Base-by-base conservation (phyloP, 768 basidiomycete species). In the Lactarius sanguifluus region DNA sequence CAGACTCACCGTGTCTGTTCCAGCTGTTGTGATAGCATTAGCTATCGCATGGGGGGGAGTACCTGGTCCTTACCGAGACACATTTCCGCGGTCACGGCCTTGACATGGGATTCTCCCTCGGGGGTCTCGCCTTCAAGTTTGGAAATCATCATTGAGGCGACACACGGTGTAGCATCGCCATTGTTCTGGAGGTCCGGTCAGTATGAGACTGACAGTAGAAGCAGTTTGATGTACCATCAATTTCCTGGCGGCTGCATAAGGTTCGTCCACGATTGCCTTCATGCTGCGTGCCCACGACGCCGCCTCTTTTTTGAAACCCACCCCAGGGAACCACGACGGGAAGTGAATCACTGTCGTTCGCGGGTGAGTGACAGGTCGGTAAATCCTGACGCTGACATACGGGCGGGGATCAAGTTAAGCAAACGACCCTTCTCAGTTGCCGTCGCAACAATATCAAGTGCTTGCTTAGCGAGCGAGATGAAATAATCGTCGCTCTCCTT, bases 331-430 rank as follows among this genome's bases (percentile, higher is more conserved):
- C 74, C 74, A 75, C 34, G 69, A 60, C 30, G 71, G 73, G 25
- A 72, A 60, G 57, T 72, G 60, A 55, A 69, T 64, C 54, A 74
- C 68, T 71, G 56, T 18, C 18, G 20, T 25, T 23, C 50, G 30
- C 41, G 52, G 5, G 55, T 59, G 8, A 68, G 60, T 13, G 54
- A 47, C 30, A 47, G 32, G 20, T 25, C 40, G 62, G 57, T 59
- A 20, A 54, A 56, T 61, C 25, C 9, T 61, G 16, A 43, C 9
- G 1, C 16, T 16, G 32, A 73, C 75, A 45, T 61, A 76, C 76
- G 70, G 41, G 71, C 61, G n/a, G 76, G 75, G 36, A 77, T 65
- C n/a, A 69, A 62, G 62, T 85, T 83, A 7, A 86, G 82, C 5
- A 83, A 73, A 65, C 76, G 68, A 16, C 81, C 83, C 2, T 79